Evolutionary conservation across 805 yeast species (phyloP), one percentile per base, ranked within the genome.

Genomic region (Deakozyma indianensis): DNA sequence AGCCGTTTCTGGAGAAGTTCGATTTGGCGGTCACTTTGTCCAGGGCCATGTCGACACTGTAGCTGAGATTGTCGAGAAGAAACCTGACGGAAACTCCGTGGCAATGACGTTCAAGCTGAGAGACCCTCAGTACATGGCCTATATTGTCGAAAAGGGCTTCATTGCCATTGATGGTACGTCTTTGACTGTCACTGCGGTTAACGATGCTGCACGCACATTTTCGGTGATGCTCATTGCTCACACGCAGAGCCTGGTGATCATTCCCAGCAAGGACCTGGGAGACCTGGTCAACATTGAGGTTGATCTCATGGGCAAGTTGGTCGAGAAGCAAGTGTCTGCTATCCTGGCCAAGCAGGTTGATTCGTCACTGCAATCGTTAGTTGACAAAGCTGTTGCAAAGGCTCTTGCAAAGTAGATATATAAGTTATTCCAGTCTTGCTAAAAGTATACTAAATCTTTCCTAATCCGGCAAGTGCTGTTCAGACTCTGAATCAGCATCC

Each of bases 11-110:
- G 77, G 78, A 14, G 85, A 83, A 45, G 84, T 78, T 4, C 70
- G 98, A 51, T 77, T 88, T 56, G 99, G 99, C 22, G 99, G 99
- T 0, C 99, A 92, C 62, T 76, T 90, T 51, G 99, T 92, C 2
- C 98, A 92, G 53, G 99, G 98, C 3, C 99, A 92, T 65, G 86
- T 92, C 23, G 99, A 92, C 60, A 84, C 96, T 0, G 71, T 80
- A 28, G 96, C 96, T 2, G 62, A 60, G 28, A 80, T 90, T 35
- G 70, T 72, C 1, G 60, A 63, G 0, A 69, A 63, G 23, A 62
- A 52, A 7, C 64, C 73, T 1, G 96, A 88, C 56, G 71, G 78
- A 1, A 84, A 86, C 60, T 80, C 97, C 1, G 66, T 86, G 27
- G 69, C 80, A 2, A 82, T 78, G 60, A 81, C 84, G 2, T 88